These are phyloP conservation scores for Eucalyptus pauciflora DNA, from an alignment of 345 rosid species.

Conservation along the genomic window DNA sequence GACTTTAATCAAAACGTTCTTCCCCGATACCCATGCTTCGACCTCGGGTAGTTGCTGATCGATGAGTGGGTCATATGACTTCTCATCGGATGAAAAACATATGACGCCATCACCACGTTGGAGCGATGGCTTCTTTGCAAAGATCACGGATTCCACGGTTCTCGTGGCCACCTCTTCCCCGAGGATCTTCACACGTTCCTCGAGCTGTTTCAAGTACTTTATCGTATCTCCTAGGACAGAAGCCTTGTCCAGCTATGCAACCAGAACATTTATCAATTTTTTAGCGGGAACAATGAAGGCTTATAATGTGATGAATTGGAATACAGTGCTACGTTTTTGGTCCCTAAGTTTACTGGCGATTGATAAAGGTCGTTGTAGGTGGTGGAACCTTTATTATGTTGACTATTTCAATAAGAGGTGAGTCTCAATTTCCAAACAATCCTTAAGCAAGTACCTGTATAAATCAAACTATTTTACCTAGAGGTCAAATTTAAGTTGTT, in stretches of 20 bases:
- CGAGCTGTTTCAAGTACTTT: constrained; percentile 61
- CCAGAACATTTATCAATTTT: not conserved
- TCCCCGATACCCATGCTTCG: constrained; percentile 42
- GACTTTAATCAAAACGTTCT: constrained; percentile 50
- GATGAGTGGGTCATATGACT: not conserved
- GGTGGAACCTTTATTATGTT: not conserved
- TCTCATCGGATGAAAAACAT: constrained; percentile 5
- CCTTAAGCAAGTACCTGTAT: not conserved
- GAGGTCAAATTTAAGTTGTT: not conserved
- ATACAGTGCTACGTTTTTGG: not conserved
- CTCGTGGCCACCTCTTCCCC: constrained; percentile 45
- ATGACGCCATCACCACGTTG: not conserved
- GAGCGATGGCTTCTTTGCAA: not conserved
- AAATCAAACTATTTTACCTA: not conserved
- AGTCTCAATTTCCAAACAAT: not conserved
- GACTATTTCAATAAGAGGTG: not conserved
- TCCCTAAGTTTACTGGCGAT: not conserved
- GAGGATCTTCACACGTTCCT: constrained; percentile 31
- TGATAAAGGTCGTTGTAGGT: not conserved
- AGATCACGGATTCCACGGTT: constrained; percentile 44
- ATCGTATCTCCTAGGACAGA: constrained; percentile 67
- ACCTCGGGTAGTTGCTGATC: constrained; percentile 45
- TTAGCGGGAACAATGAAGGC: not conserved
- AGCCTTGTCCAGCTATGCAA: constrained; percentile 45
- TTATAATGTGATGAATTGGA: not conserved